Evolutionary conservation across 1,139 yeast genomes (phyloP).

Genomic region (Sugiyamaella japonica): DNA sequence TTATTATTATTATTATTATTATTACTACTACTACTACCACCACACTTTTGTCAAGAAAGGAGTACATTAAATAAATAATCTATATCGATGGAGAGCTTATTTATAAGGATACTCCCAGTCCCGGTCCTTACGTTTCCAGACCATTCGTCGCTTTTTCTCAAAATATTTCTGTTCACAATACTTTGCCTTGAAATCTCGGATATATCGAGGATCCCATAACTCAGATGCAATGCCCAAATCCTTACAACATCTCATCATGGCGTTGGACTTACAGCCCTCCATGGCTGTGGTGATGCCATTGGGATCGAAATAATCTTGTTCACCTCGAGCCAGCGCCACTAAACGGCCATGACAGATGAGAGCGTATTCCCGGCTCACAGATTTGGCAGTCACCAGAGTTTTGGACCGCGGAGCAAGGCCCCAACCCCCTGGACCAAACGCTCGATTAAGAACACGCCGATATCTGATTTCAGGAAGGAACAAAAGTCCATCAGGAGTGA

Average conservation of each 20-base stretch:
- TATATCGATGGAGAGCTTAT: slow-evolving; percentile 1
- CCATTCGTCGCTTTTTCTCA: slow-evolving; percentile 74
- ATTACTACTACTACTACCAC: no score
- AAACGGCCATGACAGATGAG: slow-evolving; percentile 83
- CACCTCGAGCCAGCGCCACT: slow-evolving; percentile 93
- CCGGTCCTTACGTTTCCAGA: slow-evolving; percentile 78
- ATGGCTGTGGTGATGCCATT: slow-evolving; percentile 92
- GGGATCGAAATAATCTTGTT: slow-evolving; percentile 86
- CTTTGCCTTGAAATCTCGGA: slow-evolving; percentile 71
- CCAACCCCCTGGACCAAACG: slow-evolving; percentile 99
- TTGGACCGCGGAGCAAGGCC: slow-evolving; percentile 94
- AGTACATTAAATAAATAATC: slow-evolving; percentile 1
- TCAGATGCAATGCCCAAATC: slow-evolving; percentile 96
- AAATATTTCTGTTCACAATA: slow-evolving; percentile 83
- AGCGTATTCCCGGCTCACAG: slow-evolving; percentile 86
- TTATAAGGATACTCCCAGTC: slow-evolving; percentile 82
- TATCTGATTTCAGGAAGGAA: slow-evolving; percentile 94
- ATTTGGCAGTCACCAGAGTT: slow-evolving; percentile 63
- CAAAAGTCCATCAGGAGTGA: slow-evolving; percentile 91
- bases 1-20: not conserved
- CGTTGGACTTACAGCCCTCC: slow-evolving; percentile 96
- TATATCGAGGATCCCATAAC: slow-evolving; percentile 93
- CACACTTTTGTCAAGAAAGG: not conserved
- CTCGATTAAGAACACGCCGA: slow-evolving; percentile 78
- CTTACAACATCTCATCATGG: slow-evolving; percentile 96